These are phyloP conservation scores for Epicoccum nigrum DNA, from an alignment of 2,329 filamentous ascomycete species.

Conservation along the genomic window DNA sequence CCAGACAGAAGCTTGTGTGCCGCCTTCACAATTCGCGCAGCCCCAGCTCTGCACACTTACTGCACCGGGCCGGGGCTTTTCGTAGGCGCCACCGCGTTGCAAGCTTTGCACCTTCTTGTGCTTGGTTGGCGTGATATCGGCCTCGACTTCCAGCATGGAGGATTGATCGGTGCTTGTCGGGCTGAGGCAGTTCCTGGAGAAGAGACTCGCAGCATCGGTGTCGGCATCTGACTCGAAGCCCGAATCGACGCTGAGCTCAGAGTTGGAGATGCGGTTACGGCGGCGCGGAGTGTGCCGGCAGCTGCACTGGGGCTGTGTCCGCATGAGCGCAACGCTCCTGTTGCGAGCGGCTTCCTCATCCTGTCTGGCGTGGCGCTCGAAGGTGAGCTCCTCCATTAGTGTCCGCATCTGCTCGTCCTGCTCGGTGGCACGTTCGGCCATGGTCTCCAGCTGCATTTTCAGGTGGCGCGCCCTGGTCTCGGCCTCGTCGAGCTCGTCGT, in stretches of 20 bases:
- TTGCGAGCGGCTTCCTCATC: constrained; percentile 46
- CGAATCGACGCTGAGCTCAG: constrained; percentile 56
- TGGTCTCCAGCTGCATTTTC: constrained; percentile 66
- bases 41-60: constrained; percentile 38
- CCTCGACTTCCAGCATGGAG: constrained; percentile 45
- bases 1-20: constrained; percentile 57
- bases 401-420: constrained; percentile 61
- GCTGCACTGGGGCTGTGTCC: constrained; percentile 27
- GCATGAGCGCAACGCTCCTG: constrained; percentile 37
- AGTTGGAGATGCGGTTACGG: constrained; percentile 44
- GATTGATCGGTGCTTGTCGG: constrained; percentile 42
- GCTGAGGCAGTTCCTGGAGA: constrained; percentile 48
- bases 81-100: constrained; percentile 37
- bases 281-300: constrained; percentile 29
- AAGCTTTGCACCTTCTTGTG: constrained; percentile 40
- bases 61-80: constrained; percentile 53
- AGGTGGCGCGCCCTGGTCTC: constrained; percentile 63
- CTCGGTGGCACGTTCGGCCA: constrained; percentile 61
- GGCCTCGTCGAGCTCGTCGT: constrained; percentile 67
- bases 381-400: constrained; percentile 43
- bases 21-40: constrained; percentile 45
- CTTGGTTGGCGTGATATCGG: constrained; percentile 39
- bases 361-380: constrained; percentile 41
- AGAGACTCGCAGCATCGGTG: constrained; percentile 53
- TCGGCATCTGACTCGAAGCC: constrained; percentile 66